These are phyloP conservation scores for Alectoria sarmentosa DNA, from an alignment of 495 filamentous ascomycete species.

Conservation along the genomic window DNA sequence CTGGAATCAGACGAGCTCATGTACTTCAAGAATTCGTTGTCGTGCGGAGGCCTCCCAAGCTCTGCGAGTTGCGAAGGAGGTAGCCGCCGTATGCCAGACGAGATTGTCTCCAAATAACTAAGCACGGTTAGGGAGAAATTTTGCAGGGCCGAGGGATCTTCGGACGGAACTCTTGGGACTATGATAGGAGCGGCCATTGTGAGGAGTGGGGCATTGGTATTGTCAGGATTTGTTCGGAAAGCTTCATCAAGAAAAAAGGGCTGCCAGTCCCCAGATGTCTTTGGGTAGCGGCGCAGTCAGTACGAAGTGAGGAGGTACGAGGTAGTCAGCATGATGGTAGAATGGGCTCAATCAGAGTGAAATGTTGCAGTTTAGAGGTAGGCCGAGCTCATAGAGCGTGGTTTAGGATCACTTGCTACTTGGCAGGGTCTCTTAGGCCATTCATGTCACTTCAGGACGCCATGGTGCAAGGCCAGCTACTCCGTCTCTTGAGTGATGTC, in stretches of 20 bases:
- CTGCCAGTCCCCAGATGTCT: background rate
- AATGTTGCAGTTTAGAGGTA: background rate
- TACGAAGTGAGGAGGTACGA: background rate
- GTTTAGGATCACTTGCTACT: background rate
- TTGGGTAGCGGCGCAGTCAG: background rate
- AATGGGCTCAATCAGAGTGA: background rate
- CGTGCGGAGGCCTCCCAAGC: slow-evolving; percentile 10
- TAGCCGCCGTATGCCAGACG: slow-evolving; percentile 15
- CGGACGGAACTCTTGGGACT: background rate
- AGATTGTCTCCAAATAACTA: slow-evolving; percentile 21
- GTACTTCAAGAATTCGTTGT: slow-evolving; percentile 47
- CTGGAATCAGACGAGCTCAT: slow-evolving; percentile 51
- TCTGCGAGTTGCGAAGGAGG: slow-evolving; percentile 18
- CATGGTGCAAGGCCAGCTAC: background rate
- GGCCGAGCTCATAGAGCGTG: background rate
- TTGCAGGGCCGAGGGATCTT: background rate
- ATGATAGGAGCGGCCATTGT: slow-evolving; percentile 5
- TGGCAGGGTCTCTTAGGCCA: too few species aligned
- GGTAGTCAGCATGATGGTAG: background rate
- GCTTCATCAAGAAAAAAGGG: too few species aligned
- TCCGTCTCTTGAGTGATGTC: background rate
- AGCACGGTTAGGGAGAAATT: slow-evolving; percentile 23
- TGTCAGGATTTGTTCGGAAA: too few species aligned
- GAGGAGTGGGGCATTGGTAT: background rate
- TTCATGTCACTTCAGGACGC: background rate